A percentile compares a stretch with the other conserved stretches of the same genome.
Evolutionary conservation across 2,329 filamentous ascomycete genomes (phyloP).

Genomic region (Colletotrichum coccodes): DNA sequence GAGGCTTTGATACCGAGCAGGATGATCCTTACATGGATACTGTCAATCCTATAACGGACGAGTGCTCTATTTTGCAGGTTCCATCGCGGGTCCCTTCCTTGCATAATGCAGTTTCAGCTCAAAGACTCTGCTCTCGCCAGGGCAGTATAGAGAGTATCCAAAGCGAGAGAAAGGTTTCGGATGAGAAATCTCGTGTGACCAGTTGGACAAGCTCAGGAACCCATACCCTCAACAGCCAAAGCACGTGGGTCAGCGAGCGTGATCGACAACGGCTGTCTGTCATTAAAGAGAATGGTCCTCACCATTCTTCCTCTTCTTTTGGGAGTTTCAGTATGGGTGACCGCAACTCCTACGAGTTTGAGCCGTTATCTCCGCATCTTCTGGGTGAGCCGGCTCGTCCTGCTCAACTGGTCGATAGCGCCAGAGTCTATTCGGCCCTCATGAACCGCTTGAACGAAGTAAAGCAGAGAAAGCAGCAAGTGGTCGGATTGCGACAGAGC

Average conservation of each 20-base stretch:
- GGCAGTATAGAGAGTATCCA: constrained; percentile 64
- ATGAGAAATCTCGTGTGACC: constrained; percentile 73
- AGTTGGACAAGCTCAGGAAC: constrained; percentile 77
- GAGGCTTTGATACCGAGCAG: constrained; percentile 1
- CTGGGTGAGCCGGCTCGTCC: constrained; percentile 12
- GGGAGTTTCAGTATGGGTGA: constrained; percentile 39
- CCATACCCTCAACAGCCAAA: constrained; percentile 61
- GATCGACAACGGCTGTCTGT: constrained; percentile 69
- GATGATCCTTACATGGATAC: constrained; percentile 45
- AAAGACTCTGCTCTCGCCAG: constrained; percentile 61
- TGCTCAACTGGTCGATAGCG: constrained; percentile 58
- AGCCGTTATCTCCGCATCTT: background rate
- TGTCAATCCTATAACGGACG: constrained; percentile 47
- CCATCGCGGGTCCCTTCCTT: constrained; percentile 61
- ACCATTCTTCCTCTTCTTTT: constrained; percentile 52
- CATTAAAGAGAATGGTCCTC: constrained; percentile 67
- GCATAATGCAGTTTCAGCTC: constrained; percentile 55
- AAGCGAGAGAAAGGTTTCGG: constrained; percentile 51
- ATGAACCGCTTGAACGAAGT: constrained; percentile 63
- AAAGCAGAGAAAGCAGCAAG: constrained; percentile 30
- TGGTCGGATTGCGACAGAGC: background rate
- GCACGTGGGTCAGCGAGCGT: constrained; percentile 49
- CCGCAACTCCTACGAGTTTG: constrained; percentile 30
- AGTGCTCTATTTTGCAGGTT: constrained; percentile 58
- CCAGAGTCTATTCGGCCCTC: constrained; percentile 72